Conservation (phyloP, 805 yeast genomes). For the Scheffersomyces stipitis region DNA sequence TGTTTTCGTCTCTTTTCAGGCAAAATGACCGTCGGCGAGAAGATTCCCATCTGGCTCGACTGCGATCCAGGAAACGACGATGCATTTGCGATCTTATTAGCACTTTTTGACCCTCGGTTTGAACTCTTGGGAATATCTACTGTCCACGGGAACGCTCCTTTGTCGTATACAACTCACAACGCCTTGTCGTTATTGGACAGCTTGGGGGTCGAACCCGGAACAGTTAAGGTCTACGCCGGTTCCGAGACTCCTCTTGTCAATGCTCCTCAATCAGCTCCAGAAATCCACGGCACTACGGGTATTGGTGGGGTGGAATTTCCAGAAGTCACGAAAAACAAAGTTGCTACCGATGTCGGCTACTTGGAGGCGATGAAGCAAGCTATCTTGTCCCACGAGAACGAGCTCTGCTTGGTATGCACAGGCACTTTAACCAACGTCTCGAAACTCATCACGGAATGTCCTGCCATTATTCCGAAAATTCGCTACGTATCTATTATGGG, state of each 20-base stretch:
- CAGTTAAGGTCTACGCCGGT: constrained; percentile 69
- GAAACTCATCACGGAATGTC: constrained; percentile 50
- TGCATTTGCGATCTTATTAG: constrained; percentile 68
- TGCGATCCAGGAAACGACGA: constrained; percentile 95
- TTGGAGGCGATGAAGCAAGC: constrained; percentile 43
- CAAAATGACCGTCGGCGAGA: constrained; percentile 17
- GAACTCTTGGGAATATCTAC: constrained; percentile 69
- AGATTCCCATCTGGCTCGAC: constrained; percentile 76
- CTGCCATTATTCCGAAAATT: constrained; percentile 51
- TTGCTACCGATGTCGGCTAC: constrained; percentile 23
- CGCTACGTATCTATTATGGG: constrained; percentile 73
- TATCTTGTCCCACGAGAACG: constrained; percentile 42
- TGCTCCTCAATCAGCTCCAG: constrained; percentile 52
- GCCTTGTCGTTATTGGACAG: constrained; percentile 67
- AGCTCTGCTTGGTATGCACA: constrained; percentile 64
- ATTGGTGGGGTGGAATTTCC: constrained; percentile 71
- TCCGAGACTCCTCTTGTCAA: constrained; percentile 56
- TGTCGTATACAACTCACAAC: constrained; percentile 65
- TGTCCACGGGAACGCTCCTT: constrained; percentile 69
- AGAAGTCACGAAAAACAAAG: constrained; percentile 42
- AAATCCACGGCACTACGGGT: constrained; percentile 74
- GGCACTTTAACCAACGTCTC: constrained; percentile 80
- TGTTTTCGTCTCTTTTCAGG: background rate
- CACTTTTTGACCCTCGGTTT: constrained; percentile 59
- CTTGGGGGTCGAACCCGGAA: constrained; percentile 35